Evolutionary conservation across 495 filamentous ascomycete genomes (phyloP), one percentile per base, ranked within the genome.

Genomic region (Poronia punctata): DNA sequence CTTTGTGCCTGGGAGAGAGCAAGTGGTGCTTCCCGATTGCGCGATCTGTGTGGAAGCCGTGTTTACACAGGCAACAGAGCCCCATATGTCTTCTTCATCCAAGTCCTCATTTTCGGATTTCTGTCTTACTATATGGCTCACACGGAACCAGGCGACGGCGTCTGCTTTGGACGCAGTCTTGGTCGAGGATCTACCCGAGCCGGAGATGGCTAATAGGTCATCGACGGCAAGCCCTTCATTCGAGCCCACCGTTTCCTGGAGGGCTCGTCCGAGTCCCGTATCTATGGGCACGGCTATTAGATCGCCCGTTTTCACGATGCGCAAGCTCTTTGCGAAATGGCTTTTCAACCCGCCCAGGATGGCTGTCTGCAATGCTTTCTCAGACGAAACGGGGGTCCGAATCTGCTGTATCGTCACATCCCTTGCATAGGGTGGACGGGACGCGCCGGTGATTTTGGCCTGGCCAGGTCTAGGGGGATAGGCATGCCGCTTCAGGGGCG

Each of bases 321-420:
- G 73, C 29, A 79, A 68, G 31, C 82, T 82, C 26, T 71, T 74
- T 52, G 90, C 82, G 52, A 97, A 96, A 52, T 95, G 80, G 29
- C 77, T 76, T 56, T 94, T 95, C 16, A 98, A 56, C 4, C 83
- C 86, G 4, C 83, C 75, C 50, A 96, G 86, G 8, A 96, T 72
- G 7, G 79, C 80, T 10, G 84, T 82, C 49, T 97, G 86, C 5
- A 95, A 74, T 7, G 82, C 71, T 17, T 86, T 74, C 43, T 97
- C 89, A 24, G 84, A 88, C 6, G 86, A 86, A 7, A 90, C 62
- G 0, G 92, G 93, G 0, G 88, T 96, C 6, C 86, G 82, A 27
- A 98, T 74, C 47, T 94, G 92, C 30, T 87, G 71, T n/a, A 98
- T 61, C 1, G 85, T 94, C 19, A 97, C 81, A 57, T 97, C 90